Percentiles rank a stretch among this genome's conserved stretches.
phyloP scores from a whole-genome alignment of 768 basidiomycete genomes.

The Gautieria morchelliformis region DNA sequence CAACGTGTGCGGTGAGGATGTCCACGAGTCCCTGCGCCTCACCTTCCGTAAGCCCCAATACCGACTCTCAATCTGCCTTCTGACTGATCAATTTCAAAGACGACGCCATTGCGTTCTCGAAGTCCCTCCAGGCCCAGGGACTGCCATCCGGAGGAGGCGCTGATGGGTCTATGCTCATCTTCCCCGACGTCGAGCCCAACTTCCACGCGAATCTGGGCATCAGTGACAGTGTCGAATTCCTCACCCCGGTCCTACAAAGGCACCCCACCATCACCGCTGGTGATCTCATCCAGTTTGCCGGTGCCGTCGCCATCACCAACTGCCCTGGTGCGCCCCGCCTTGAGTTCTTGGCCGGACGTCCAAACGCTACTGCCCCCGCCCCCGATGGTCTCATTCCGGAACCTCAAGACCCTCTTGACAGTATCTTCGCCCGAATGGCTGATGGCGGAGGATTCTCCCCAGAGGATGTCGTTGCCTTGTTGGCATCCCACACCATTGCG shows the following conservation, averaged over 20 bases:
- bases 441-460: conserved; percentile 12
- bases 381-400: conserved; percentile 14
- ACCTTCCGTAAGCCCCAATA: conserved; percentile 12
- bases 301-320: conserved; percentile 14
- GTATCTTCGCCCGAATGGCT: conserved; percentile 10
- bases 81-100: not conserved
- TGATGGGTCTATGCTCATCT: conserved; percentile 18
- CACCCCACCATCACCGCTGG: conserved; percentile 12
- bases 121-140: not conserved
- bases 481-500: conserved; percentile 14
- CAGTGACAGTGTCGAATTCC: conserved; percentile 16
- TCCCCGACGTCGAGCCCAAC: conserved; percentile 15
- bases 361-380: conserved; percentile 13
- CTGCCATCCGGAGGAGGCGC: conserved; percentile 15
- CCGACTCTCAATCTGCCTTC: not conserved
- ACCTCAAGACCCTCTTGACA: conserved; percentile 10
- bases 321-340: conserved; percentile 18
- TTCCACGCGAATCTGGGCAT: conserved; percentile 20
- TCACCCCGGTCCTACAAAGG: conserved; percentile 13
- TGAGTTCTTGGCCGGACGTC: conserved; percentile 12
- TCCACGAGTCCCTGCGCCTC: conserved; percentile 19
- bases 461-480: conserved; percentile 9
- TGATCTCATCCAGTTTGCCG: conserved; percentile 17
- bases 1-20: conserved; percentile 23
- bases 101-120: conserved; percentile 6